Conservation (phyloP, 306 rosid species). For the Inga leiocalycina region DNA sequence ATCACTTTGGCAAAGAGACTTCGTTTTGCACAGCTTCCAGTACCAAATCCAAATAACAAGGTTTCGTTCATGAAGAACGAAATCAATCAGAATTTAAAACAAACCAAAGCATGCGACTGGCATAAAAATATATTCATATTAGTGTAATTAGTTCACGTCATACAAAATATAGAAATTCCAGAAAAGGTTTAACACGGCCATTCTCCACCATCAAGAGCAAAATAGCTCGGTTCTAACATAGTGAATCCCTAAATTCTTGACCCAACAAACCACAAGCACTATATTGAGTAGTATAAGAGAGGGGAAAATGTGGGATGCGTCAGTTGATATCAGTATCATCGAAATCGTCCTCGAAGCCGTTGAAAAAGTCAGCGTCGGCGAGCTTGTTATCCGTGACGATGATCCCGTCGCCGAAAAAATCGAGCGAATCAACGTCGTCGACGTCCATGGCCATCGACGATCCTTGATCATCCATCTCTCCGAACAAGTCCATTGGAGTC, state of each 20-base stretch:
- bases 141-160: neutral
- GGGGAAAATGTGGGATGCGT: neutral
- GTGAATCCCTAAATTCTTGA: neutral
- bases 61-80: neutral
- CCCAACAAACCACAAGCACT: neutral
- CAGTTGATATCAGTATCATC: constrained; percentile 79
- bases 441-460: constrained; percentile 93
- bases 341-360: constrained; percentile 76
- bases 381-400: constrained; percentile 67
- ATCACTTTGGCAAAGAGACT: neutral
- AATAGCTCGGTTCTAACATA: neutral
- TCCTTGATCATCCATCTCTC: constrained; percentile 82
- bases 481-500: constrained; percentile 69
- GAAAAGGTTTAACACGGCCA: neutral
- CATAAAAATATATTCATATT: neutral
- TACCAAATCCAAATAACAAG: neutral
- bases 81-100: neutral
- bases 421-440: constrained; percentile 76
- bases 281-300: neutral
- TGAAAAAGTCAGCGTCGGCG: constrained; percentile 84
- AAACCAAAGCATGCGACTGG: neutral
- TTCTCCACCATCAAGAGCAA: neutral
- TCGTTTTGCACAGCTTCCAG: neutral
- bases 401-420: constrained; percentile 64
- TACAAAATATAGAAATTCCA: neutral